Evolutionary conservation across 371 early-diverging fungal species (phyloP).

Genomic region (Mucor racemosus): DNA sequence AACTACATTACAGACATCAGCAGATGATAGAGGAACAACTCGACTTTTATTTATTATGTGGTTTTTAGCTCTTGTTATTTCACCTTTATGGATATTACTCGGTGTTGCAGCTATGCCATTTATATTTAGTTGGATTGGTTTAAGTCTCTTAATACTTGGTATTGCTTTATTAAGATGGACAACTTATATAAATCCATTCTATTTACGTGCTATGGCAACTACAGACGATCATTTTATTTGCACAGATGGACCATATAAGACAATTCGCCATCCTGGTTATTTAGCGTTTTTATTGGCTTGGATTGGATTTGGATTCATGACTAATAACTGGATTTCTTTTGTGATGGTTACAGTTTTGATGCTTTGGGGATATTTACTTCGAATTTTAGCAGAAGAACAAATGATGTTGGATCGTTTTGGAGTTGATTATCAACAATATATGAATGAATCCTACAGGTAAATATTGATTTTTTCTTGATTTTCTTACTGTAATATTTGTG

Average conservation of each 20-base stretch:
- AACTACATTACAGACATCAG: constrained; percentile 31
- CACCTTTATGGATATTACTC: constrained; percentile 26
- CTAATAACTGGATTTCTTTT: constrained; percentile 31
- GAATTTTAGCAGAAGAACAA: constrained; percentile 43
- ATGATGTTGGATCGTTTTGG: constrained; percentile 51
- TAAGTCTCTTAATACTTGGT: constrained; percentile 33
- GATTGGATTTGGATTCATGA: constrained; percentile 44
- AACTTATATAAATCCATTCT: constrained; percentile 40
- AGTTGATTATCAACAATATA: constrained; percentile 51
- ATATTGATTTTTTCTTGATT: not conserved
- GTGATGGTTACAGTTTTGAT: constrained; percentile 23
- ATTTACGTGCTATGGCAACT: constrained; percentile 41
- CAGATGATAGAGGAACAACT: constrained; percentile 40
- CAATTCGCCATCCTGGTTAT: constrained; percentile 49
- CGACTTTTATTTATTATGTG: constrained; percentile 28
- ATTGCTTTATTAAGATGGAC: constrained; percentile 39
- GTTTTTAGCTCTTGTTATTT: constrained; percentile 11
- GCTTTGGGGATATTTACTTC: constrained; percentile 29
- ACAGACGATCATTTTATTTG: constrained; percentile 51
- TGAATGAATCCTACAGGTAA: constrained; percentile 44
- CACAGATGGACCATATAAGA: constrained; percentile 46
- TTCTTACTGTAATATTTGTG: not conserved
- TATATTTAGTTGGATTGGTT: constrained; percentile 23
- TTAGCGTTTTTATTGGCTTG: constrained; percentile 42
- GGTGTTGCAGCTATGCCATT: constrained; percentile 18